Percentiles rank a stretch among this genome's conserved stretches.
phyloP scores from a whole-genome alignment of 306 rosid species.

The Rosa lucieae region DNA sequence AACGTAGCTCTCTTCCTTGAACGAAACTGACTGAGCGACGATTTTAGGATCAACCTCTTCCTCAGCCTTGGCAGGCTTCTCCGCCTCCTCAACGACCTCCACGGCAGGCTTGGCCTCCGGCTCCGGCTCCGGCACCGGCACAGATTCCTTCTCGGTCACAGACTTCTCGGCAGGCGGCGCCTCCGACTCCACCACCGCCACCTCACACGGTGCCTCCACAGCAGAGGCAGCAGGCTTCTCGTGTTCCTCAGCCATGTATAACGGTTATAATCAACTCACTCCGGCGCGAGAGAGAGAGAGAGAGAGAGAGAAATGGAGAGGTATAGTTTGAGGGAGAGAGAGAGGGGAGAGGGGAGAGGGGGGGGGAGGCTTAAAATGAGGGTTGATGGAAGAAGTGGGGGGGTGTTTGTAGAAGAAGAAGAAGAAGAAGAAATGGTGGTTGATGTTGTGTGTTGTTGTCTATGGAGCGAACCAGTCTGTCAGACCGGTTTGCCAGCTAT shows the following conservation, averaged over 20 bases:
- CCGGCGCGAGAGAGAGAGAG: background rate
- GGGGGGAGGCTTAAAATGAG: background rate
- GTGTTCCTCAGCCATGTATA: conserved; percentile 64
- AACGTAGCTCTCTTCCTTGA: conserved; percentile 88
- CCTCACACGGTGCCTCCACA: conserved; percentile 30
- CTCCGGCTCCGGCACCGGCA: conserved; percentile 24
- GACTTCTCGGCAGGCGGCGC: conserved; percentile 28
- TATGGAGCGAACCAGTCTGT: conserved; percentile 53
- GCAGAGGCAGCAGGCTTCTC: conserved; percentile 50
- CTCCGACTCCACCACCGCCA: conserved; percentile 33
- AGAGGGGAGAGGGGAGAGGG: no score
- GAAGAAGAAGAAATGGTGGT: background rate
- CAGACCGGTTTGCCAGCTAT: conserved; percentile 52
- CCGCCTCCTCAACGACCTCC: conserved; percentile 11
- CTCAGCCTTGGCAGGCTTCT: conserved; percentile 21
- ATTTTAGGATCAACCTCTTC: conserved; percentile 28
- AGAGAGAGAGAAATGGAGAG: conserved; percentile 2
- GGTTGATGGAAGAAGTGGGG: background rate
- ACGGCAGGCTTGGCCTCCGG: conserved; percentile 2
- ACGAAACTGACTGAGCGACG: conserved; percentile 71
- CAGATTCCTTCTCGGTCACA: conserved; percentile 13
- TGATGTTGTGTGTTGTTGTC: conserved; percentile 11
- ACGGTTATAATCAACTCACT: background rate
- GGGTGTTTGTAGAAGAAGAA: background rate
- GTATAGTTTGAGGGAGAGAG: background rate